Percentiles rank a stretch among this genome's conserved stretches.
phyloP scores from a whole-genome alignment of 1,284 basidiomycete genomes.

The Rhodotorula mucilaginosa region DNA sequence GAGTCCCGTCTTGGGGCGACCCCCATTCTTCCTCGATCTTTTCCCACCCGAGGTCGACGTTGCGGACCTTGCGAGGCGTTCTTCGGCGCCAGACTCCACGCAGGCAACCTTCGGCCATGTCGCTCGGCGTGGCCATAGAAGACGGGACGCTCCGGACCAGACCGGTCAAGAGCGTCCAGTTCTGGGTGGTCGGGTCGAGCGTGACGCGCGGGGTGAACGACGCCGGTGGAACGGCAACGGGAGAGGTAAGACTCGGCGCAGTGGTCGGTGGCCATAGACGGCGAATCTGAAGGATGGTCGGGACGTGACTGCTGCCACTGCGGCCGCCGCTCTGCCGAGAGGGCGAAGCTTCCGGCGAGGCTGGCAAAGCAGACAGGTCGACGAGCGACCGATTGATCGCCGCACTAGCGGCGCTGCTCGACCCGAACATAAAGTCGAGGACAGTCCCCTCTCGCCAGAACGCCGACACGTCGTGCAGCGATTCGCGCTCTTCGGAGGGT shows the following conservation, averaged over 20 bases:
- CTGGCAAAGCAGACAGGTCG: conserved; percentile 18
- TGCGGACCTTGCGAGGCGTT: conserved; percentile 4
- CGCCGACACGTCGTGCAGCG: background rate
- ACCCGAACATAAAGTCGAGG: conserved; percentile 12
- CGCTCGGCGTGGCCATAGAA: background rate
- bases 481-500: background rate
- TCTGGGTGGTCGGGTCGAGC: conserved; percentile 42
- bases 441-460: conserved; percentile 34
- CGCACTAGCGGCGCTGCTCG: background rate
- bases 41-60: conserved; percentile 32
- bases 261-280: conserved; percentile 3
- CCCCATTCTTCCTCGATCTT: conserved; percentile 26
- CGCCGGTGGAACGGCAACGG: conserved; percentile 40
- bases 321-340: background rate
- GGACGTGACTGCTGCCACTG: background rate
- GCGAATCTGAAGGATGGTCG: conserved; percentile 28
- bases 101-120: background rate
- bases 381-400: conserved; percentile 11
- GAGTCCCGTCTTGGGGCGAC: background rate
- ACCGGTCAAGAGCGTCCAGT: conserved; percentile 47
- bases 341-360: conserved; percentile 17
- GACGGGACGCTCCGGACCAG: conserved; percentile 26
- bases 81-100: conserved; percentile 10
- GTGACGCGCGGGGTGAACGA: conserved; percentile 48
- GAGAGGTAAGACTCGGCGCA: background rate